Base-by-base conservation (phyloP, 768 basidiomycete species). In the Clitopilus hobsonii region DNA sequence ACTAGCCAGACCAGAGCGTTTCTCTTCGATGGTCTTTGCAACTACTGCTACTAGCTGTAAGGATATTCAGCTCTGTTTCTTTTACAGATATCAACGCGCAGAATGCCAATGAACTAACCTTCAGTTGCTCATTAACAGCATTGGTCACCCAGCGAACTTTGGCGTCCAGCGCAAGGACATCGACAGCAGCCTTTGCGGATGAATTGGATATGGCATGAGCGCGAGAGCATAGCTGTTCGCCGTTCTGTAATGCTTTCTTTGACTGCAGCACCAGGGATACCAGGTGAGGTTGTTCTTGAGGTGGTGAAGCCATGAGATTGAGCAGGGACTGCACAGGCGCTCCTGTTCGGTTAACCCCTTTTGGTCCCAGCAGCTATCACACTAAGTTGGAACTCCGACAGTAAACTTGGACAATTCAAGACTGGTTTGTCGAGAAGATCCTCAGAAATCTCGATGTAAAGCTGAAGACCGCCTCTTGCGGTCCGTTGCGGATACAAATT, bases 181-280 rank as follows among this genome's bases (percentile, higher is more conserved):
- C 88, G 11, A 90, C 73, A 0, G 84, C 81, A 32, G 76, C 75
- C 58, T 84, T 81, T 0, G 88, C 81, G 2, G 91, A 89, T 38
- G 77, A 71, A 58, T 81, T 81, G n/a, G 88, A 82, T 20, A 85
- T 69, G 0, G 68, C 62, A 61, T 87, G 83, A 1, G 91, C 88
- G 29, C 74, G 77, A 1, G 80, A 81, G 63, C 91, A 93, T 5
- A 93, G 77, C 50, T 85, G 79, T 71, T 91, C 80, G 1, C 89
- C 91, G 32, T 86, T 82, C 58, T 89, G 84, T 2, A 94, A 78
- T 0, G 89, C 91, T 62, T 88, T 89, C 76, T 91, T 88, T 1
- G 91, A 91, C 62, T 89, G 86, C 1, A 88, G 73, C 10, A 90
- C 88, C 8, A 94, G 82, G 22, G 88, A 83, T 28, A 89, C 80